Evolutionary conservation across 352 stramenopile species (phyloP).

Genomic region (Blastocystis hominis): DNA sequence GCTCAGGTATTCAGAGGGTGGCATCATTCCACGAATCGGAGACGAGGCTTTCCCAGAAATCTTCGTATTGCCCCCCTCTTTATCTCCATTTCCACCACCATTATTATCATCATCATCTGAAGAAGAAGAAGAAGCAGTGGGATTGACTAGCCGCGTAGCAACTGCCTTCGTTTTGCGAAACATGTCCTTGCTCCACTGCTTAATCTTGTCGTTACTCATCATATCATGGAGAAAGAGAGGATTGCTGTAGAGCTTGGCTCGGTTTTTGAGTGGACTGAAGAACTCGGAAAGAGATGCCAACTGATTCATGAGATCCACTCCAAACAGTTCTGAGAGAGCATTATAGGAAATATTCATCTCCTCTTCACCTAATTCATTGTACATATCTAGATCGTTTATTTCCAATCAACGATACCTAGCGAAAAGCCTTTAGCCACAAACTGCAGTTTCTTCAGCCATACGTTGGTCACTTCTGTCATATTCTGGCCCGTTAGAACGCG

Average conservation of each 20-base stretch:
- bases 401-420: neutral
- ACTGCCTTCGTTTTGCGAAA: slow-evolving; percentile 40
- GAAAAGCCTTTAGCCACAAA: slow-evolving; percentile 41
- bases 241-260: slow-evolving; percentile 34
- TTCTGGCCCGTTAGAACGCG: slow-evolving; percentile 34
- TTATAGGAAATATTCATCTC: slow-evolving; percentile 55
- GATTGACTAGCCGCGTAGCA: neutral
- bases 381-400: slow-evolving; percentile 22
- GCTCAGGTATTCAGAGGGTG: neutral
- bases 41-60: neutral
- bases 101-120: neutral
- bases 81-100: too few species aligned
- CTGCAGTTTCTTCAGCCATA: slow-evolving; percentile 49
- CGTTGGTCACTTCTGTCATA: slow-evolving; percentile 13
- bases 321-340: neutral
- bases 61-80: neutral
- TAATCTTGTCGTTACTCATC: slow-evolving; percentile 26
- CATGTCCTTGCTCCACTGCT: slow-evolving; percentile 34
- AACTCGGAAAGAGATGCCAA: slow-evolving; percentile 22
- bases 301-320: neutral
- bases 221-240: slow-evolving; percentile 18
- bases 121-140: neutral
- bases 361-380: slow-evolving; percentile 42
- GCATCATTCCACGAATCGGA: neutral
- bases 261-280: neutral